These are phyloP conservation scores for Mycena albidolilacea DNA, from an alignment of 768 basidiomycete genomes.

Conservation along the genomic window DNA sequence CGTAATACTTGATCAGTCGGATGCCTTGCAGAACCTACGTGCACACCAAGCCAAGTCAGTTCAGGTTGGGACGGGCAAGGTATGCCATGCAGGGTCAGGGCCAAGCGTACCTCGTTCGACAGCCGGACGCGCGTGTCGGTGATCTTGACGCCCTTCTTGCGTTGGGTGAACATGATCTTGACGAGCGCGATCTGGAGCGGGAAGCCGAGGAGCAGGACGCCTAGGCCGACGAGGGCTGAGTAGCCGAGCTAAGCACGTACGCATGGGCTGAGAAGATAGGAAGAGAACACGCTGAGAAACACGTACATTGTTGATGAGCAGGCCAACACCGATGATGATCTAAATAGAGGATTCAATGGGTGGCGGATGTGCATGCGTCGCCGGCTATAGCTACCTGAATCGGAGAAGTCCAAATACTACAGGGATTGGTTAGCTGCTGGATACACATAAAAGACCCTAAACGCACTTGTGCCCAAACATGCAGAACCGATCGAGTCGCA, in stretches of 20 bases:
- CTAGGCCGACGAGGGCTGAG: slow-evolving; percentile 78
- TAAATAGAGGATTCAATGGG: slow-evolving; percentile 35
- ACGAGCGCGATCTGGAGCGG: slow-evolving; percentile 72
- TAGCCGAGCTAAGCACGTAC: slow-evolving; percentile 65
- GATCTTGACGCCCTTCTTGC: slow-evolving; percentile 70
- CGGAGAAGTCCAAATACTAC: slow-evolving; percentile 72
- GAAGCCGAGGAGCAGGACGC: slow-evolving; percentile 68
- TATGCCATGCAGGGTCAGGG: background rate
- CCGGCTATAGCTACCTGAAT: slow-evolving; percentile 58
- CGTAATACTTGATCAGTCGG: slow-evolving; percentile 75
- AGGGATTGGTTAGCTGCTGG: background rate
- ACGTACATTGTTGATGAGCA: slow-evolving; percentile 72
- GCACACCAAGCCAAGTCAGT: too few relatives aligned
- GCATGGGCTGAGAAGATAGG: background rate
- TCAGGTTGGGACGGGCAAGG: too few relatives aligned
- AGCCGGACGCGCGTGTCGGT: slow-evolving; percentile 79
- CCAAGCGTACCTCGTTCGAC: slow-evolving; percentile 64
- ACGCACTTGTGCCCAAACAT: slow-evolving; percentile 59
- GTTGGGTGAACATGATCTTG: slow-evolving; percentile 65
- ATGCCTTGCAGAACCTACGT: slow-evolving; percentile 74
- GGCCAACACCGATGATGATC: slow-evolving; percentile 71
- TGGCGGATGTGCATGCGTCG: background rate
- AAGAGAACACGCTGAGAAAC: background rate
- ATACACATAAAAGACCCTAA: background rate
- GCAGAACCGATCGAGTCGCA: slow-evolving; percentile 66